These are phyloP conservation scores for Ceratonia siliqua DNA, from an alignment of 306 rosid genomes.

Conservation along the genomic window DNA sequence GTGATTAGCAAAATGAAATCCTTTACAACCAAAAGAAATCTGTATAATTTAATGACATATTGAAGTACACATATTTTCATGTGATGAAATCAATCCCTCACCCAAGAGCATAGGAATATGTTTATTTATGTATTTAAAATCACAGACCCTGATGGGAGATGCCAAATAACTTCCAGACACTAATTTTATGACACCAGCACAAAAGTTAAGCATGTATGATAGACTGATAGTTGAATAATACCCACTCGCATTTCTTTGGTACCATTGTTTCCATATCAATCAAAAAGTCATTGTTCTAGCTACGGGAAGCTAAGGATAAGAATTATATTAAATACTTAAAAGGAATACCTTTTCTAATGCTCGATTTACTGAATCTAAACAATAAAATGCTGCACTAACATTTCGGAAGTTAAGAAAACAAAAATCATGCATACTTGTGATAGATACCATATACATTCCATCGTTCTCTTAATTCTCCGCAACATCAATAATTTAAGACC, in stretches of 20 bases:
- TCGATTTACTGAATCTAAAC: background rate
- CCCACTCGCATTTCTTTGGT: conserved; percentile 41
- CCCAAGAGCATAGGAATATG: background rate
- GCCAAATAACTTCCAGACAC: conserved; percentile 11
- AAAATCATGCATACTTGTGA: background rate
- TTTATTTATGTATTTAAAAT: conserved; percentile 17
- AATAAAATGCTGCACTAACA: background rate
- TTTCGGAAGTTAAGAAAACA: conserved; percentile 9
- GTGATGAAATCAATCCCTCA: conserved; percentile 22
- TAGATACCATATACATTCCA: background rate
- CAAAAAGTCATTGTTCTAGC: conserved; percentile 39
- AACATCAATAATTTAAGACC: background rate
- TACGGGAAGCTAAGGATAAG: background rate
- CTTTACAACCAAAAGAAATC: background rate
- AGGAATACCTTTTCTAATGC: conserved; percentile 20
- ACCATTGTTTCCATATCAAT: conserved; percentile 32
- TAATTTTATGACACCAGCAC: background rate
- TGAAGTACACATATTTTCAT: background rate
- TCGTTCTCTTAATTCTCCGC: background rate
- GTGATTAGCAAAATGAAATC: conserved; percentile 17
- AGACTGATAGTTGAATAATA: conserved; percentile 38
- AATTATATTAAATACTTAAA: background rate
- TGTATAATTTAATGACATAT: background rate
- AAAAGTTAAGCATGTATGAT: conserved; percentile 24
- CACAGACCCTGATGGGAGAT: background rate